These are phyloP conservation scores for sorghum (Sorghum bicolor) DNA, from an alignment of 176 grass and related monocot genomes.

Conservation along the genomic window DNA sequence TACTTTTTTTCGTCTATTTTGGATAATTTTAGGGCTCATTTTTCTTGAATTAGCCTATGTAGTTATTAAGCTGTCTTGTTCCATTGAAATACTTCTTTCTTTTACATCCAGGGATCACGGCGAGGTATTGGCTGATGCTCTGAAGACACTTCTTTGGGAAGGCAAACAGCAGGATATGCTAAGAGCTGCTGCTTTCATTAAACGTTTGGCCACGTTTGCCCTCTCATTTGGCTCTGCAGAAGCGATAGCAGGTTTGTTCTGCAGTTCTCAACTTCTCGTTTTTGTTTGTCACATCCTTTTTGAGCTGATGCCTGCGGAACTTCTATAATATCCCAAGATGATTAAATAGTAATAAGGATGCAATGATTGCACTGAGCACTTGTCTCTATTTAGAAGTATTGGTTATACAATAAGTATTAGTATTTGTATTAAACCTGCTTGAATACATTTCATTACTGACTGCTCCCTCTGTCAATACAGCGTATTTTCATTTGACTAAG, in stretches of 20 bases:
- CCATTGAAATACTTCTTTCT: not conserved
- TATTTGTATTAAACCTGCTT: not conserved
- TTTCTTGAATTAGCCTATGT: conserved; percentile 10
- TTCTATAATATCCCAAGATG: not conserved
- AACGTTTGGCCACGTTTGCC: conserved; percentile 84
- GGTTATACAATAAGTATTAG: not conserved
- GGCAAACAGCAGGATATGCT: conserved; percentile 89
- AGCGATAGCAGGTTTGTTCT: conserved; percentile 65
- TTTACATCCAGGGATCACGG: conserved; percentile 62
- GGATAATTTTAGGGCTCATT: not conserved
- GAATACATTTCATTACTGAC: too few species aligned
- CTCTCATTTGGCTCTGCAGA: conserved; percentile 87
- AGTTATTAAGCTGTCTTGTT: not conserved
- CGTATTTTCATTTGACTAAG: too few species aligned
- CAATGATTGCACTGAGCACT: not conserved
- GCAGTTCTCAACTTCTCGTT: not conserved
- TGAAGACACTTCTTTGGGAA: conserved; percentile 93
- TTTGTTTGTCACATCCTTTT: not conserved
- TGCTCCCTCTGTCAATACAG: too few species aligned
- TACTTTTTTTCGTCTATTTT: not conserved
- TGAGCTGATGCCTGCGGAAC: not conserved
- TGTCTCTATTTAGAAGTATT: not conserved
- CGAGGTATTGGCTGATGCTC: conserved; percentile 85
- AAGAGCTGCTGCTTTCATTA: conserved; percentile 88
- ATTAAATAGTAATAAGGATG: not conserved